Base-by-base conservation (phyloP, 2,329 filamentous ascomycete genomes). In the Dactylonectria estremocensis region DNA sequence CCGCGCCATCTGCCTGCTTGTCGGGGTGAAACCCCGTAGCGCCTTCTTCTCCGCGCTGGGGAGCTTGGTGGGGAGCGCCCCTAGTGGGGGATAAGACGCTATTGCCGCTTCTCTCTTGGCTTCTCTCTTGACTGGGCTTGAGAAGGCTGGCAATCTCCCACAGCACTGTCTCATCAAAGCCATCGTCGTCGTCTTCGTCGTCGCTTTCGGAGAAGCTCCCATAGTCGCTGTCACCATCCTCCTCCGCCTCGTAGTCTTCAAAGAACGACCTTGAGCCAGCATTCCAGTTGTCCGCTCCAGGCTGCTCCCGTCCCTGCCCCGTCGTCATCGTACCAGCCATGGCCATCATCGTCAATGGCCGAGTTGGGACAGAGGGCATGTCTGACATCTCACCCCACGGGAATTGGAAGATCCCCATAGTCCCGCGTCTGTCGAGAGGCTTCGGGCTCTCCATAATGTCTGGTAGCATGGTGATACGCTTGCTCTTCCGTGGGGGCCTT, bases 381-480 rank as follows among this genome's bases (percentile, higher is more conserved):
- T 91, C 89, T 20, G 89, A 91, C 72, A 80, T 86, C 79, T 91
- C 89, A 14, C 90, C 90, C 88, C 89, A 91, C 2, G 90, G 88
- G 70, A 91, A 91, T 72, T 90, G 88, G 80, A 90, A 92, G 72
- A 91, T 88, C 5, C 89, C 90, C 18, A 91, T 83, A 11, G 88
- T 90, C 13, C 84, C 88, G 48, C 85, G 83, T 78, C 87, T 88
- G 75, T 90, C 82, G 5, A 91, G 80, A 40, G 89, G 89, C 74
- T 87, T 80, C 4, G 90, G 90, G 69, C 84, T 90, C 76, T 91
- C 90, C 37, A 90, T 75, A 67, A 91, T 91, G 75, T 91, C 90
- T 14, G 90, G 88, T 5, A 92, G 83, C 52, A 86, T 76, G 8
- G 88, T 90, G n/a, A 90, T 80, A 48, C 89, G 86, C 77, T 82